Conservation (phyloP, 495 filamentous ascomycete genomes). For the Paragyromitra xinjiangensis region DNA sequence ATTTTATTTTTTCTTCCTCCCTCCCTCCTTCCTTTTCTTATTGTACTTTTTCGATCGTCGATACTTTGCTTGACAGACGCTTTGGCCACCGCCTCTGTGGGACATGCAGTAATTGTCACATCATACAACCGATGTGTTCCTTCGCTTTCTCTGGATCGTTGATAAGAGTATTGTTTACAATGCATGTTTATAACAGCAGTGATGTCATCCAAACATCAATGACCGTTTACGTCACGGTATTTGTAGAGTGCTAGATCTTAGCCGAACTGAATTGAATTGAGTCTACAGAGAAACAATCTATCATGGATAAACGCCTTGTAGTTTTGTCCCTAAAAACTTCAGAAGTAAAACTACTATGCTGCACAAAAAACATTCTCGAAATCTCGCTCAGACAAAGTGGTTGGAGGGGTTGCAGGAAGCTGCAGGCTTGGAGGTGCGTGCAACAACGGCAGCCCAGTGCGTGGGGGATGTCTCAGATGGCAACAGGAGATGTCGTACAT, state of each 20-base stretch:
- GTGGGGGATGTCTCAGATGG: slow-evolving; percentile 50
- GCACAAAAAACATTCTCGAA: slow-evolving; percentile 9
- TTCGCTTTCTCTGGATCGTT: background rate
- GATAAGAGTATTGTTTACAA: slow-evolving; percentile 30
- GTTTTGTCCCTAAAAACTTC: background rate
- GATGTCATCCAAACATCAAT: slow-evolving; percentile 28
- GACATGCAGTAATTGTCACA: slow-evolving; percentile 31
- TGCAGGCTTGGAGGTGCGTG: slow-evolving; percentile 20
- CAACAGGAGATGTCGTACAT: slow-evolving; percentile 46
- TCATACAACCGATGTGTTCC: slow-evolving; percentile 6
- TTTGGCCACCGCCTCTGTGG: background rate
- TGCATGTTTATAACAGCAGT: slow-evolving; percentile 16
- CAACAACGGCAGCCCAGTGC: slow-evolving; percentile 8
- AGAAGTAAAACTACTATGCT: background rate
- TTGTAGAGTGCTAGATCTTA: background rate
- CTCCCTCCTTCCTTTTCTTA: background rate
- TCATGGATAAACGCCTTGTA: background rate
- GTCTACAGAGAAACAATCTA: background rate
- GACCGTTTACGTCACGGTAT: slow-evolving; percentile 1
- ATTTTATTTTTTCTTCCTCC: no score
- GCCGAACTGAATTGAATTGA: background rate
- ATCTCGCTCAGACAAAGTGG: slow-evolving; percentile 16
- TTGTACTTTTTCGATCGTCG: slow-evolving; percentile 20
- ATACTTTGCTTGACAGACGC: background rate
- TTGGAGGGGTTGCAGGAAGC: slow-evolving; percentile 30